phyloP scores from a whole-genome alignment of 306 rosid genomes.

The Heteromeles arbutifolia region DNA sequence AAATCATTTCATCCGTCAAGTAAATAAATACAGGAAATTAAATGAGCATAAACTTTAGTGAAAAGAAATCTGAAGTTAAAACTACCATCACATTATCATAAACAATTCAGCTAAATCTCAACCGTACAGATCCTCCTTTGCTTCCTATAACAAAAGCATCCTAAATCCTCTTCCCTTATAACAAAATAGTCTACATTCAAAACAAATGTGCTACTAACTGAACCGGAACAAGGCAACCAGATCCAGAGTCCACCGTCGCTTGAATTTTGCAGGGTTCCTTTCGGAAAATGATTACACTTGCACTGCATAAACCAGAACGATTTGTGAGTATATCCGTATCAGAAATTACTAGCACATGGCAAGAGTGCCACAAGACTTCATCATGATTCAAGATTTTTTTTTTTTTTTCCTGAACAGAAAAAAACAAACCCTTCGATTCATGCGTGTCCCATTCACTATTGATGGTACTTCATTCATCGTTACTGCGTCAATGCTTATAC shows the following conservation, averaged over 20 bases:
- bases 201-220: not conserved
- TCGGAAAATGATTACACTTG: slow-evolving; percentile 11
- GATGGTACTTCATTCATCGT: not conserved
- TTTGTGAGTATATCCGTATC: not conserved
- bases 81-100: too few relatives aligned
- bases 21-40: not conserved
- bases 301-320: slow-evolving; percentile 12
- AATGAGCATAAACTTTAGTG: not conserved
- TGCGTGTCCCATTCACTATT: not conserved
- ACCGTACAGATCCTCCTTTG: not conserved
- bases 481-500: not conserved
- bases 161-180: not conserved
- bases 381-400: not conserved
- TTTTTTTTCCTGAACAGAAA: not conserved
- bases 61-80: too few relatives aligned
- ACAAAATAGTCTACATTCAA: not conserved
- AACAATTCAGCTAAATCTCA: not conserved
- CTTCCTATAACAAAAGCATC: not conserved
- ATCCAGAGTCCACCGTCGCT: not conserved
- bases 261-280: not conserved
- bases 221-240: not conserved
- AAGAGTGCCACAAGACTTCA: not conserved
- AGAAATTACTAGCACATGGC: too few relatives aligned
- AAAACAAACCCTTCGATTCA: not conserved
- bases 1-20: too few relatives aligned